phyloP scores from a whole-genome alignment of 2,329 filamentous ascomycete genomes.

The Claviceps digitariae region DNA sequence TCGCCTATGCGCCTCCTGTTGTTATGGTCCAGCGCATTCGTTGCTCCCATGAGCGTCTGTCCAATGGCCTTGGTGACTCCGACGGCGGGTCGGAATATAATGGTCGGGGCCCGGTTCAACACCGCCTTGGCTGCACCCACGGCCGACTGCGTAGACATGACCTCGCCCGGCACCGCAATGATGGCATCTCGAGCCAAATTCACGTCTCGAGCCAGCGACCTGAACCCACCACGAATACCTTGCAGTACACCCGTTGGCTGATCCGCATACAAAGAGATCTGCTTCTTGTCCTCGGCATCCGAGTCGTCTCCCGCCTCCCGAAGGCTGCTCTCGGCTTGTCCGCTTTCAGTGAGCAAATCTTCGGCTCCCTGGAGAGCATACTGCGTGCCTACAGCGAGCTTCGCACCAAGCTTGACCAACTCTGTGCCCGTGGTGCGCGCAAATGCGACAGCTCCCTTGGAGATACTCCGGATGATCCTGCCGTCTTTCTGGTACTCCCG shows the following conservation, averaged over 20 bases:
- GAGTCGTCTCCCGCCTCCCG: slow-evolving; percentile 45
- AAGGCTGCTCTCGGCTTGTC: slow-evolving; percentile 19
- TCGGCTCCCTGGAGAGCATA: slow-evolving; percentile 85
- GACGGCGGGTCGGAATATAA: slow-evolving; percentile 80
- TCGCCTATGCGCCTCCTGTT: slow-evolving; percentile 75
- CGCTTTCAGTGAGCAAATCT: slow-evolving; percentile 48
- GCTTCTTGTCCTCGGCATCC: slow-evolving; percentile 58
- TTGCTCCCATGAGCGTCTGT: slow-evolving; percentile 80
- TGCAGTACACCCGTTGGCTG: slow-evolving; percentile 83
- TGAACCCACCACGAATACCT: slow-evolving; percentile 70
- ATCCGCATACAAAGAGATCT: slow-evolving; percentile 84
- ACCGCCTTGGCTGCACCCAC: slow-evolving; percentile 69
- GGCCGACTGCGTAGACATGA: slow-evolving; percentile 75
- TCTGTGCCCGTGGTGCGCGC: slow-evolving; percentile 89
- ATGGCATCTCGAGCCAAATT: slow-evolving; percentile 78
- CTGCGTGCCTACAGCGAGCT: slow-evolving; percentile 87
- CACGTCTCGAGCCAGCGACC: slow-evolving; percentile 76
- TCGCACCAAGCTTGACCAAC: slow-evolving; percentile 86
- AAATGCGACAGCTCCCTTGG: slow-evolving; percentile 81
- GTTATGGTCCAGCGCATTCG: slow-evolving; percentile 75
- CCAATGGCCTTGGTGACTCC: slow-evolving; percentile 81
- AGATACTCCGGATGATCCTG: slow-evolving; percentile 77
- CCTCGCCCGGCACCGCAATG: slow-evolving; percentile 83
- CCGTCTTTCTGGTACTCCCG: slow-evolving; percentile 91
- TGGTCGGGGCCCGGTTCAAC: slow-evolving; percentile 72